Evolutionary conservation across 2,329 filamentous ascomycete genomes (phyloP).

Genomic region (Colletotrichum coccodes): DNA sequence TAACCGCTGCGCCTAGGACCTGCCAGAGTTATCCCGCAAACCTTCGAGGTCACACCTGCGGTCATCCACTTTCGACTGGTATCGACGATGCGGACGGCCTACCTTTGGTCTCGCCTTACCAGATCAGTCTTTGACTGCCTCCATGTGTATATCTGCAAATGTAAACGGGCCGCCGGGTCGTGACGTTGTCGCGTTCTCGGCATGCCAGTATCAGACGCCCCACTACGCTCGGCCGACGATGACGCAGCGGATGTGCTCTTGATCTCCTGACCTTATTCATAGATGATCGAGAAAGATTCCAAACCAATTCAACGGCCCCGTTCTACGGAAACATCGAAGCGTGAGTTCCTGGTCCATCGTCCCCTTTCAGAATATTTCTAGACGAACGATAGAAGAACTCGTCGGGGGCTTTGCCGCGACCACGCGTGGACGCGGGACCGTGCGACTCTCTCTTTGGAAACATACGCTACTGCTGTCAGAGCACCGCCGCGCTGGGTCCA

Average conservation of each 20-base stretch:
- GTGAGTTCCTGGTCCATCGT: neutral
- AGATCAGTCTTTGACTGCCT: no score
- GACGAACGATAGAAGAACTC: constrained; percentile 19
- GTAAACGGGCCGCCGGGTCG: constrained; percentile 1
- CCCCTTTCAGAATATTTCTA: neutral
- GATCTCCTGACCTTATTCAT: neutral
- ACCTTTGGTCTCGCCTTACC: neutral
- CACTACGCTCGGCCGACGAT: constrained; percentile 1
- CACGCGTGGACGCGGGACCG: neutral
- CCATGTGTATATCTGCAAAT: neutral
- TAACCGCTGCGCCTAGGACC: constrained; percentile 1
- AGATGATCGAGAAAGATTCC: constrained; percentile 12
- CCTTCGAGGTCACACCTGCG: neutral
- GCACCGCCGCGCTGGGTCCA: neutral
- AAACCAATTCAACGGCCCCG: constrained; percentile 8
- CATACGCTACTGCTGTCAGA: neutral
- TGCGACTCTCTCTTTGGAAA: neutral
- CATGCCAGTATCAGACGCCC: constrained; percentile 4
- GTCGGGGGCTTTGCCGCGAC: neutral
- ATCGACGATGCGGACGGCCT: neutral
- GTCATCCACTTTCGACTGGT: neutral
- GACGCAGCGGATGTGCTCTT: neutral
- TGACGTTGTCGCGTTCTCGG: neutral
- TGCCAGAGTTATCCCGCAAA: neutral
- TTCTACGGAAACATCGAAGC: constrained; percentile 5